phyloP scores from a whole-genome alignment of 495 filamentous ascomycete genomes.

The Amphirosellinia nigrospora region DNA sequence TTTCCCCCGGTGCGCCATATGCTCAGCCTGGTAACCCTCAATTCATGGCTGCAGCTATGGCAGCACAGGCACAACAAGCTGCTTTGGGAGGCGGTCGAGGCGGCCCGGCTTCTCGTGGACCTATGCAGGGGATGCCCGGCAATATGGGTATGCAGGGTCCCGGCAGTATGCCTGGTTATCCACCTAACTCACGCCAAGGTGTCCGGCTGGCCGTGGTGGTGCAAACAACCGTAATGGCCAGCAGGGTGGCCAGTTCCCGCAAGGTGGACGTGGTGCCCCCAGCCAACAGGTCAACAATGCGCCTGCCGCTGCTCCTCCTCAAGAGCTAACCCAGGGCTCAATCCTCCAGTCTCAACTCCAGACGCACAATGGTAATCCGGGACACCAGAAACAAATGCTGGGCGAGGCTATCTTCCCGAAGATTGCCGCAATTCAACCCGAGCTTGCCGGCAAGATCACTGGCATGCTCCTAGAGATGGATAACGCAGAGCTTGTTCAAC shows the following conservation, averaged over 20 bases:
- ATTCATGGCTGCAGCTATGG: conserved; percentile 65
- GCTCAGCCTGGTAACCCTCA: conserved; percentile 57
- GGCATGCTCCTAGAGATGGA: conserved; percentile 99
- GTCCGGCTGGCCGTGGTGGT: conserved; percentile 51
- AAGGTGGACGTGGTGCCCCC: conserved; percentile 63
- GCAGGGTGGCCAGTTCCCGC: conserved; percentile 42
- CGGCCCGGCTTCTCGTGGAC: conserved; percentile 72
- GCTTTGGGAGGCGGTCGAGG: conserved; percentile 71
- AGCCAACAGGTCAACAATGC: conserved; percentile 43
- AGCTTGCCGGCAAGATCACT: conserved; percentile 98
- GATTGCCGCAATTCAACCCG: conserved; percentile 90
- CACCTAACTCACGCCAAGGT: conserved; percentile 56
- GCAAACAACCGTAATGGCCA: conserved; percentile 45
- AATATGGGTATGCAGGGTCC: conserved; percentile 60
- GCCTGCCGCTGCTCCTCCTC: conserved; percentile 38
- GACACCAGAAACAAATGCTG: conserved; percentile 95
- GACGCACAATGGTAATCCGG: conserved; percentile 57
- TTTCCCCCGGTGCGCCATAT: conserved; percentile 69
- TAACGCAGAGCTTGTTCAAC: conserved; percentile 84
- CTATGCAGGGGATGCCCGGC: conserved; percentile 72
- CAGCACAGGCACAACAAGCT: conserved; percentile 70
- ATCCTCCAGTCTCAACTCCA: conserved; percentile 58
- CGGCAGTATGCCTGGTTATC: conserved; percentile 67
- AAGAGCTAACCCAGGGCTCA: conserved; percentile 46
- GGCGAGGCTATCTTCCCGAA: conserved; percentile 98